These are phyloP conservation scores for Lyophyllum shimeji DNA, from an alignment of 768 basidiomycete genomes.

Conservation along the genomic window DNA sequence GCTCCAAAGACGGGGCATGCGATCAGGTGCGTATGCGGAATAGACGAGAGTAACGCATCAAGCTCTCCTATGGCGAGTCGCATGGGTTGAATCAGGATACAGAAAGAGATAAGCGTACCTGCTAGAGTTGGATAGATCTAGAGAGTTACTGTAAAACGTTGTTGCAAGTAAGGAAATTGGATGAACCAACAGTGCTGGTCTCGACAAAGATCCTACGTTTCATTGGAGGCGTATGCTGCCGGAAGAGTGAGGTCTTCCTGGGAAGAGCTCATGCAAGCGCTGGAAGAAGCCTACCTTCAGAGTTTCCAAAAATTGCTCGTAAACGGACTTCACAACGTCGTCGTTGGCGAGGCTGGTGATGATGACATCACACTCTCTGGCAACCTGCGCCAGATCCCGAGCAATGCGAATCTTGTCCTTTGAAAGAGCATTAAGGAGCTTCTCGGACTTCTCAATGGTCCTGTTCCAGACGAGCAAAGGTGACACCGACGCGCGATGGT, in stretches of 20 bases:
- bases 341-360: conserved; percentile 76
- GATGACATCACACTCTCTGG: conserved; percentile 68
- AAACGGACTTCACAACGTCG: conserved; percentile 63
- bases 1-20: conserved; percentile 78
- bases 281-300: conserved; percentile 47
- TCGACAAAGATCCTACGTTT: conserved; percentile 80
- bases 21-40: conserved; percentile 63
- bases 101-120: conserved; percentile 27
- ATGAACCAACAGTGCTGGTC: conserved; percentile 69
- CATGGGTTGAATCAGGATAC: neutral
- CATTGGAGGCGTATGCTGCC: conserved; percentile 41
- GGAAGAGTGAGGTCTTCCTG: conserved; percentile 10
- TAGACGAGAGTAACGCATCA: conserved; percentile 60
- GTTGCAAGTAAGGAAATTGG: neutral
- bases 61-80: conserved; percentile 53
- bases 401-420: conserved; percentile 55
- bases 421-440: conserved; percentile 57
- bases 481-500: conserved; percentile 37
- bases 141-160: conserved; percentile 9
- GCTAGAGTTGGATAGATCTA: conserved; percentile 58
- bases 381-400: conserved; percentile 56
- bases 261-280: neutral
- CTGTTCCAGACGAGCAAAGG: conserved; percentile 80
- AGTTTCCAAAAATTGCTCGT: conserved; percentile 55
- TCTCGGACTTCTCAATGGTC: conserved; percentile 57